Evolutionary conservation across 148 eudicot genomes (phyloP).

Genomic region (Dianthus caryophyllus): DNA sequence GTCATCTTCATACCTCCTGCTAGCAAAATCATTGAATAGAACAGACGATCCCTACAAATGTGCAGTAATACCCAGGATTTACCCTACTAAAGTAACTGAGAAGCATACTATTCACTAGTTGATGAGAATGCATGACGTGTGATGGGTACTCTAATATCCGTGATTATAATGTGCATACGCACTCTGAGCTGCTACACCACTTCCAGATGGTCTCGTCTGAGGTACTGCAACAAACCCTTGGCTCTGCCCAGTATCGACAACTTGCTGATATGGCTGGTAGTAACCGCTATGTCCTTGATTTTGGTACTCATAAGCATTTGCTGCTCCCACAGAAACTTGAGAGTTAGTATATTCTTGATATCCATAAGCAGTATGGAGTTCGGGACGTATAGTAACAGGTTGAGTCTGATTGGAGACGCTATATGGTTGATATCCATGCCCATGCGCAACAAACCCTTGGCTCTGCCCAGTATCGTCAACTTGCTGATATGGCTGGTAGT

Average conservation of each 20-base stretch:
- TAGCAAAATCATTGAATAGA: too few species aligned
- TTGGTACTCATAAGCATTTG: neutral
- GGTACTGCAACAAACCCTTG: neutral
- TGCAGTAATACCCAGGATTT: neutral
- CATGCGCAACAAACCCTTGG: constrained; percentile 1
- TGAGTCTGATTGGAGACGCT: constrained; percentile 4
- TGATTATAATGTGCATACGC: constrained; percentile 6
- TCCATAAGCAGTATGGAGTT: constrained; percentile 12
- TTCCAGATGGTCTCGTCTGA: constrained; percentile 1
- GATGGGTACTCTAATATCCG: constrained; percentile 12
- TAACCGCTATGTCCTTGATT: constrained; percentile 7
- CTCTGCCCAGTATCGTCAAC: neutral
- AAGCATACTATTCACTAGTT: neutral
- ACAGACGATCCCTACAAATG: too few species aligned
- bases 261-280: neutral
- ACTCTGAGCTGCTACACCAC: neutral
- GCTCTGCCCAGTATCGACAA: neutral
- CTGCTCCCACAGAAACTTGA: constrained; percentile 14
- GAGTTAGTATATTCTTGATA: constrained; percentile 14
- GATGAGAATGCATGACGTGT: neutral
- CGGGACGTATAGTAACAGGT: constrained; percentile 10
- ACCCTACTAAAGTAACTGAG: neutral
- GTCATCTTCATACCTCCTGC: neutral
- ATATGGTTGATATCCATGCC: constrained; percentile 19
- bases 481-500: neutral